Evolutionary conservation across 352 stramenopile genomes (phyloP), one percentile per base, ranked within the genome.

Genomic region (Pythium periplocum): DNA sequence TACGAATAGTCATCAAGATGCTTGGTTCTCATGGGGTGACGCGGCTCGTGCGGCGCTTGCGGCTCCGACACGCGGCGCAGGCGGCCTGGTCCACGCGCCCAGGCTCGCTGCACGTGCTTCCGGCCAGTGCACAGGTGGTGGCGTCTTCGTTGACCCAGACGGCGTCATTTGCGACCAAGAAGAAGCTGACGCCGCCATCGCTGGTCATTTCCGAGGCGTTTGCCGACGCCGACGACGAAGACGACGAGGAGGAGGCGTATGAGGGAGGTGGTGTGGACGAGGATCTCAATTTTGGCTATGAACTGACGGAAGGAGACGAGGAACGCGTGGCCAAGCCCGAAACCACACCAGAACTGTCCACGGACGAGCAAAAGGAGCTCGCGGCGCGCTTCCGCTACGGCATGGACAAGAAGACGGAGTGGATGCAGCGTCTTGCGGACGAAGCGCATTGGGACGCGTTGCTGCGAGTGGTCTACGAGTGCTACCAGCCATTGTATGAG

Each of bases 341-440:
- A 8, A 42, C 7, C 7, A 12, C 38, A 42, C 38, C 17, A 26
- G 38, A n/a, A 5, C 37, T 65, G 26, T 53, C 51, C 45, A 33
- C 10, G 32, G 51, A 68, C 12, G 58, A 73, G 32, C 46, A 67
- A 35, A 64, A 51, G 17, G 64, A 54, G 6, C 56, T 80, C 2
- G 75, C 66, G 26, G 51, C 71, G 53, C 70, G 75, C 38, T 78
- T 88, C 30, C 62, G 71, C 7, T 51, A 57, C n/a, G 78, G 64
- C 3, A 73, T 88, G 73, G 75, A 82, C 48, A 75, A 78, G 53
- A 88, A 88, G 59, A 78, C 70, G 54, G 47, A 62, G 52, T 88
- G 75, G 75, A 80, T 88, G 73, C 66, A 74, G 55, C 55, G 57
- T 45, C 71, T 86, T 42, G 69, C 60, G 2, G 48, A 68, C 26